These are phyloP conservation scores for Bassia scoparia DNA, from an alignment of 148 eudicot genomes.

Conservation along the genomic window DNA sequence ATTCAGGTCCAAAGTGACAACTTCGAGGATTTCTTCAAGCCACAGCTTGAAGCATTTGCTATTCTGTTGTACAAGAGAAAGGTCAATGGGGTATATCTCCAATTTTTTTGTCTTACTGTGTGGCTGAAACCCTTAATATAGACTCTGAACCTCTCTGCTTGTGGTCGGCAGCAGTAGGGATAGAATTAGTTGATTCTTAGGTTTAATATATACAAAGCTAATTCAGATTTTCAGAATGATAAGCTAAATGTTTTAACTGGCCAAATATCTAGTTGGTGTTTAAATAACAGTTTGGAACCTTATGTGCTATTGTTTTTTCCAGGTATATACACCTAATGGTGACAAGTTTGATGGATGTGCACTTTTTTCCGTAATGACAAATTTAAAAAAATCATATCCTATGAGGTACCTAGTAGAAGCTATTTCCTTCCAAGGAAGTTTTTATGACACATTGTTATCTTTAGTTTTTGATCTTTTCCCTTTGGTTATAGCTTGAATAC, in stretches of 20 bases:
- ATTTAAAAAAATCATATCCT: slow-evolving; percentile 69
- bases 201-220: background rate
- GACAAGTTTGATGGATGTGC: slow-evolving; percentile 81
- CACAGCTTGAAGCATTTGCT: slow-evolving; percentile 79
- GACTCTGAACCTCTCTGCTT: background rate
- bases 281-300: background rate
- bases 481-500: slow-evolving; percentile 56
- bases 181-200: background rate
- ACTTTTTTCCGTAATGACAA: slow-evolving; percentile 79
- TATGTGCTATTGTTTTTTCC: slow-evolving; percentile 10
- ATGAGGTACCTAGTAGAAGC: slow-evolving; percentile 56
- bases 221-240: too few relatives aligned
- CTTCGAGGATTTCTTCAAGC: slow-evolving; percentile 77
- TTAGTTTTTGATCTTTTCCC: background rate
- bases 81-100: slow-evolving; percentile 55
- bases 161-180: background rate
- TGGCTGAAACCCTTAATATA: background rate
- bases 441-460: background rate
- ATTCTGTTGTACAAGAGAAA: slow-evolving; percentile 71
- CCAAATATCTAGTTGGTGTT: background rate
- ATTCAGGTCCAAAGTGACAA: slow-evolving; percentile 90
- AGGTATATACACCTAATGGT: slow-evolving; percentile 42
- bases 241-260: background rate
- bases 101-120: background rate
- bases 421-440: background rate